Base-by-base conservation (phyloP, 2,329 filamentous ascomycete genomes). In the Fusarium sp. region DNA sequence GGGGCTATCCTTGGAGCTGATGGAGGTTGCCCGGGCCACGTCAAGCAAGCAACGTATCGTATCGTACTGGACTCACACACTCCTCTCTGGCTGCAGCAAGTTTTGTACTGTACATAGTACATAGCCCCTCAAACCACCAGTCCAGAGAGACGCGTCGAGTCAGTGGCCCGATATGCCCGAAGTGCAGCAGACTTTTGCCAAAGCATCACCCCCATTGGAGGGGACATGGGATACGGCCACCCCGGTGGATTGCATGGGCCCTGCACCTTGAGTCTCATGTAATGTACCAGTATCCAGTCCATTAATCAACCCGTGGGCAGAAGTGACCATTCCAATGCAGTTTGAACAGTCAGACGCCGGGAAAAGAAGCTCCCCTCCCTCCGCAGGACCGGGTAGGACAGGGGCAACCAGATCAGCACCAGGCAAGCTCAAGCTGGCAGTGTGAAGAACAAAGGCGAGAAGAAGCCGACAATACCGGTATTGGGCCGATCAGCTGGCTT, bases 111-210 rank as follows among this genome's bases (percentile, higher is more conserved):
- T 50, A 50, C 46, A 50, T 21, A 49, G 56, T 47, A 58, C 38
- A 49, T 32, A 53, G 52, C 63, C 67, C 66, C 64, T 72, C 49
- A 58, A 63, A 42, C 60, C 68, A 67, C 33, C 62, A 69, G 58
- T 60, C 46, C 64, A 65, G 46, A 64, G 49, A 69, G 58, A 49
- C 49, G 50, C 42, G 59, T 67, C 56, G 69, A 77, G 74, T 57
- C 60, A 73, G 71, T 78, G 74, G 73, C 64, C 71, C 75, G 72
- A 77, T 65, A 67, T 63, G 66, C 63, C 72, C 62, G 67, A 78
- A 73, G 60, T 76, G 74, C 60, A 69, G 74, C 77, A 78, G 73
- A 75, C 69, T 78, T 75, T 77, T 76, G 77, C 60, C 65, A 56
- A 64, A 72, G 67, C 44, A 64, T 44, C 62, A 72, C 66, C 72